These are phyloP conservation scores for Colletotrichum melonis DNA, from an alignment of 2,329 filamentous ascomycete species.

Conservation along the genomic window DNA sequence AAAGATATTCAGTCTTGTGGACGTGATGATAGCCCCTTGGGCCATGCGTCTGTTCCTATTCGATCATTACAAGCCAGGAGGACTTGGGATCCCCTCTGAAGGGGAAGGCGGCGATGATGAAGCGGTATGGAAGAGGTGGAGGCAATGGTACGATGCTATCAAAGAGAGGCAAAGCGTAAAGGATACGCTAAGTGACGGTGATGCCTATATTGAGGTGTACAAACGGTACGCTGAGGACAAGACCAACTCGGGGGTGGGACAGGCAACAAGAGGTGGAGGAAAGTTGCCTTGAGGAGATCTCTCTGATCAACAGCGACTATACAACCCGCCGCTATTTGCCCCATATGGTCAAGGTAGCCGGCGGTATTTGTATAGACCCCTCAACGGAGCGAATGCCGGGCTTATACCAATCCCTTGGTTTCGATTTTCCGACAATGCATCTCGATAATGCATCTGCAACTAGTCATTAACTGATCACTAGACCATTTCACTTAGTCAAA, in stretches of 20 bases:
- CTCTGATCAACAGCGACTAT: neutral
- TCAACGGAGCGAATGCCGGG: neutral
- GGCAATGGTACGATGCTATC: conserved; percentile 71
- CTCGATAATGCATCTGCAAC: neutral
- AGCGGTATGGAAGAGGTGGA: conserved; percentile 72
- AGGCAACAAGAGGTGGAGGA: conserved; percentile 71
- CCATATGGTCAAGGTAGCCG: neutral
- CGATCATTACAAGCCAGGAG: conserved; percentile 76
- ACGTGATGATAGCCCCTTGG: conserved; percentile 80
- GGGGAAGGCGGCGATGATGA: conserved; percentile 57
- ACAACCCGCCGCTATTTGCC: neutral
- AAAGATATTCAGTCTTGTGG: conserved; percentile 71
- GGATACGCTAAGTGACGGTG: conserved; percentile 75
- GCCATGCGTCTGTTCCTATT: conserved; percentile 78
- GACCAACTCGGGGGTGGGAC: conserved; percentile 70
- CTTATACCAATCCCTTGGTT: neutral
- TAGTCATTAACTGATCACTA: neutral
- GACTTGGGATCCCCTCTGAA: conserved; percentile 55
- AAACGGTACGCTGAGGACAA: conserved; percentile 74
- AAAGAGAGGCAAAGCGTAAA: conserved; percentile 69
- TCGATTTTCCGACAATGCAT: neutral
- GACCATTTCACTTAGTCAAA: too few relatives aligned
- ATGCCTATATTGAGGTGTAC: conserved; percentile 77
- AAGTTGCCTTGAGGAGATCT: conserved; percentile 62
- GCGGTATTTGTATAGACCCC: neutral